These are phyloP conservation scores for Lasiodiplodia sp. DNA, from an alignment of 2,329 filamentous ascomycete genomes.

Conservation along the genomic window DNA sequence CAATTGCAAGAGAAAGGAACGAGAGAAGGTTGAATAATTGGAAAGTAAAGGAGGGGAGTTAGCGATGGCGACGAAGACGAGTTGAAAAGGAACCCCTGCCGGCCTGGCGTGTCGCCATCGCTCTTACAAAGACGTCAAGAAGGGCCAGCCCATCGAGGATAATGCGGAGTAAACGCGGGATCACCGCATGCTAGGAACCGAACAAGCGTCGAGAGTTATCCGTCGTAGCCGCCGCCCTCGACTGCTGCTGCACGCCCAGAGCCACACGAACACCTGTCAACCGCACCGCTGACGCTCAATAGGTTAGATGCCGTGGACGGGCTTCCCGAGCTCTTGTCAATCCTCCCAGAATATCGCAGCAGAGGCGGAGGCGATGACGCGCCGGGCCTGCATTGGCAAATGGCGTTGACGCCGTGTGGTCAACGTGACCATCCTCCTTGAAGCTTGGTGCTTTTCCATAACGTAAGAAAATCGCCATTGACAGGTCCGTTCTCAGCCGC, in stretches of 20 bases:
- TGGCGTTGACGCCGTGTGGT: neutral
- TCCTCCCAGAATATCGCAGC: neutral
- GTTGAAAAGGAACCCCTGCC: neutral
- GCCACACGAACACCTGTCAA: neutral
- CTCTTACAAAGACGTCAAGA: conserved; percentile 14
- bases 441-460: conserved; percentile 26
- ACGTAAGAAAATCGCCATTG: conserved; percentile 22
- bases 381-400: neutral
- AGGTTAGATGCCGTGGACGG: neutral
- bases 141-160: neutral
- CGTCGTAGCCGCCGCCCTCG: neutral
- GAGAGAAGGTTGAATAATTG: neutral
- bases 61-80: neutral
- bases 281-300: neutral
- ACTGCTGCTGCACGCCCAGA: neutral
- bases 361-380: neutral
- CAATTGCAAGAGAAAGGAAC: neutral
- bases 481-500: conserved; percentile 4
- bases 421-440: conserved; percentile 15
- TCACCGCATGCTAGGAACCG: conserved; percentile 8
- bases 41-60: neutral
- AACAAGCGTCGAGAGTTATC: conserved; percentile 8
- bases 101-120: neutral
- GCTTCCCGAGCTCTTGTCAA: conserved; percentile 6
- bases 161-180: conserved; percentile 21